Conservation (phyloP, 495 filamentous ascomycete species). For the Neurospora sublineolata region DNA sequence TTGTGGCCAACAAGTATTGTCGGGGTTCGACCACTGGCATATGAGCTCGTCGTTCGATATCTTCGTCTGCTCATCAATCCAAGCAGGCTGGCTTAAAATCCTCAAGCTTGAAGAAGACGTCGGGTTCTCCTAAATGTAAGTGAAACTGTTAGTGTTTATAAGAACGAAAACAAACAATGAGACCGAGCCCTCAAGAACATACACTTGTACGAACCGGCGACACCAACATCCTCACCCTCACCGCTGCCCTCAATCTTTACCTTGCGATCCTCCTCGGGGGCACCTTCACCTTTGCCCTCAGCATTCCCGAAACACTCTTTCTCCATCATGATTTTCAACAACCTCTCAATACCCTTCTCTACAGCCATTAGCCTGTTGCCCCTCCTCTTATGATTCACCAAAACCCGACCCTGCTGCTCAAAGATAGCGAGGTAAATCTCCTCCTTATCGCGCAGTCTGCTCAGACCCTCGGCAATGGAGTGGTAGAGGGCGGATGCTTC, state of each 20-base stretch:
- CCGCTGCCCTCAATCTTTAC: too few relatives aligned
- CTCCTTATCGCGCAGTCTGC: background rate
- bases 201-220: background rate
- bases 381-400: background rate
- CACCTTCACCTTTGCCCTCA: too few relatives aligned
- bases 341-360: rapidly evolving
- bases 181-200: background rate
- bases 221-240: too few relatives aligned
- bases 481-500: background rate
- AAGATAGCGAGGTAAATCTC: background rate
- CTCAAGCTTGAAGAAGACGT: background rate
- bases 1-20: background rate
- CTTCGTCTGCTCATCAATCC: background rate
- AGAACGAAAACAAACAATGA: background rate
- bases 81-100: background rate
- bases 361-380: rapidly evolving
- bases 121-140: background rate
- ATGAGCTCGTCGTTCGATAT: background rate
- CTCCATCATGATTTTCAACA: background rate
- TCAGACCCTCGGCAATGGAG: background rate
- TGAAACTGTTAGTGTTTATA: background rate
- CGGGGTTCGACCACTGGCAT: rapidly evolving
- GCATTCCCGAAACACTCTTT: background rate
- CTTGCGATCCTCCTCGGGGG: too few relatives aligned
- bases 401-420: rapidly evolving